Evolutionary conservation across 495 filamentous ascomycete genomes (phyloP), one percentile per base, ranked within the genome.

Genomic region (Terfezia boudieri): DNA sequence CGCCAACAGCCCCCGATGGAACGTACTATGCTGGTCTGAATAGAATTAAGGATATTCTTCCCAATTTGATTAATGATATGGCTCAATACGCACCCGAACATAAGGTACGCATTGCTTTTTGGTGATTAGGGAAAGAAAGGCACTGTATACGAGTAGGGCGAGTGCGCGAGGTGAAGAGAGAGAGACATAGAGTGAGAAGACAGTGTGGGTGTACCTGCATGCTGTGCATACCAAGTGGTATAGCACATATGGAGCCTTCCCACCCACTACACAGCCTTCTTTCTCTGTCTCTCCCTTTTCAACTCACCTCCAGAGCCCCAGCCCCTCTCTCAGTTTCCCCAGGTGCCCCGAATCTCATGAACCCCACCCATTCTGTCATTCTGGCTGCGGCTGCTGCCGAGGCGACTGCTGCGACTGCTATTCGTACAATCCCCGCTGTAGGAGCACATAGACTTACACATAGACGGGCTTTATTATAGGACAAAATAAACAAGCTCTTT

Each of bases 11-110:
- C 55, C 75, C 77, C 57, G 84, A 93, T 71, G 90, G 90, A 58
- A 95, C 89, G 50, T 94, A 79, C 72, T 86, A 86, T 67, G 88
- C 88, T 57, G 90, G 88, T 59, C 87, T 95, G 63, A 81, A 93
- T 80, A 84, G 83, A 81, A 86, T 98, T 67, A 94, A 85, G 67
- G 86, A 94, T 71, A 71, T 95, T 64, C 75, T 96, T 61, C 87
- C 90, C 59, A 77, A 80, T 36, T 69, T 98, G 70, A 94, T 98
- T 86, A 86, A 84, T 71, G 89, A 95, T 70, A 88, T 94, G 69
- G 77, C 93, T 65, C 78, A 81, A 67, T 78, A 76, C 67, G 82
- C 86, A 56, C 90, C 92, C 37, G 78, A 83, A 68, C 87, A 94
- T 71, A 95, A 94, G 86, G 87, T 94, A 94, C 80, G 86, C 68